Evolutionary conservation across 2,329 filamentous ascomycete species (phyloP).

Genomic region (Alternaria conjuncta): DNA sequence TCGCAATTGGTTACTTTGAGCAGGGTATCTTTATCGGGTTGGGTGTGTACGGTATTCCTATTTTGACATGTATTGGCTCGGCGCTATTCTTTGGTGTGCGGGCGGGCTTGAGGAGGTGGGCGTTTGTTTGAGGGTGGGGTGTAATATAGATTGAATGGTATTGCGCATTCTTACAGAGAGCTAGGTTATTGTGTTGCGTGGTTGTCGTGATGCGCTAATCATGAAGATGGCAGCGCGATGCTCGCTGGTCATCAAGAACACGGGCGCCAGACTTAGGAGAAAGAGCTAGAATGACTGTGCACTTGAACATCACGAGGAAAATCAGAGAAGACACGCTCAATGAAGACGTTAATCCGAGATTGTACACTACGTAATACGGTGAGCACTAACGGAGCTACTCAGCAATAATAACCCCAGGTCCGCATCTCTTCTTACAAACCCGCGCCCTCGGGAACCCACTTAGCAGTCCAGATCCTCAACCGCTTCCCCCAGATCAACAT

Average conservation of each 20-base stretch:
- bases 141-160: not conserved
- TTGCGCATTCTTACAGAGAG: not conserved
- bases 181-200: not conserved
- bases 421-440: slow-evolving; percentile 7
- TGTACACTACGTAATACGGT: not conserved
- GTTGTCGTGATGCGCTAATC: not conserved
- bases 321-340: not conserved
- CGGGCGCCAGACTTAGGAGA: not conserved
- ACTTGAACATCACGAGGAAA: not conserved
- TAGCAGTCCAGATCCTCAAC: slow-evolving; percentile 50
- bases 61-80: slow-evolving; percentile 37
- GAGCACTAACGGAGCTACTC: not conserved
- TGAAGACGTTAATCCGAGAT: not conserved
- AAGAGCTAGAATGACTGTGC: not conserved
- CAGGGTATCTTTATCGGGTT: slow-evolving; percentile 46
- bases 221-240: not conserved
- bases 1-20: slow-evolving; percentile 39
- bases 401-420: not conserved
- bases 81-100: slow-evolving; percentile 34
- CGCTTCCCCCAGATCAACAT: slow-evolving; percentile 51
- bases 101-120: slow-evolving; percentile 31
- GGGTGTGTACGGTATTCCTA: slow-evolving; percentile 41
- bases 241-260: not conserved
- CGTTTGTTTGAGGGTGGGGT: slow-evolving; percentile 8
- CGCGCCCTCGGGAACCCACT: slow-evolving; percentile 36